phyloP scores from a whole-genome alignment of 345 rosid genomes.

The Draba incana region DNA sequence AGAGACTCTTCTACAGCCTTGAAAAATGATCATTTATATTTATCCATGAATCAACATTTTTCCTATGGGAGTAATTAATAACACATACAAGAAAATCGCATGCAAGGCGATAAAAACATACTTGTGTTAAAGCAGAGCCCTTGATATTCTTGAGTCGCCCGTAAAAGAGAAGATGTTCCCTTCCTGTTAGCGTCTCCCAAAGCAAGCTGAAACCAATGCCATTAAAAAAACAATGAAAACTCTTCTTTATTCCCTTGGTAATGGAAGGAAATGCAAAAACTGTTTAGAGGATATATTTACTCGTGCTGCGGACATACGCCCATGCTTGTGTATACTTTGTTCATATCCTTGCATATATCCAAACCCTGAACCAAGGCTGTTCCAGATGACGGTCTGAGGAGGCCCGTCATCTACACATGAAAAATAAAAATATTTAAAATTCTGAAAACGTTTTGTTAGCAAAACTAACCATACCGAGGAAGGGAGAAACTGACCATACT shows the following conservation, averaged over 20 bases:
- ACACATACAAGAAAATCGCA: background rate
- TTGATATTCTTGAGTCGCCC: conserved; percentile 90
- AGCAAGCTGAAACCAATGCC: conserved; percentile 62
- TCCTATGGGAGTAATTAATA: background rate
- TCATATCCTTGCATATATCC: conserved; percentile 73
- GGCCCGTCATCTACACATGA: conserved; percentile 81
- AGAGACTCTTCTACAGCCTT: conserved; percentile 98
- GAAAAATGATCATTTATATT: conserved; percentile 14
- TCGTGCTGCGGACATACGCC: conserved; percentile 98
- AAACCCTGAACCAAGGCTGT: conserved; percentile 77
- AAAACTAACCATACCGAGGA: too few species aligned
- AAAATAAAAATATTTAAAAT: background rate
- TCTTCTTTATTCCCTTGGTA: conserved; percentile 13
- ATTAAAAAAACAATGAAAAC: background rate
- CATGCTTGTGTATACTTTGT: conserved; percentile 76
- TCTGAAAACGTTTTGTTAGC: background rate
- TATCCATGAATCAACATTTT: conserved; percentile 17
- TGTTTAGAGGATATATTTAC: conserved; percentile 47
- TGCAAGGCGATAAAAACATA: conserved; percentile 37
- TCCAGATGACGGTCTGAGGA: conserved; percentile 77
- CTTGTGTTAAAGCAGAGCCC: conserved; percentile 65
- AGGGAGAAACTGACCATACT: conserved; percentile 64
- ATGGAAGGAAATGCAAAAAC: background rate
- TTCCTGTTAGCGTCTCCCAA: conserved; percentile 89
- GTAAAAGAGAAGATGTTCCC: conserved; percentile 88